Percentiles rank a stretch among this genome's conserved stretches.
phyloP scores from a whole-genome alignment of 2,329 filamentous ascomycete genomes.

The Epichloe coenophiala region DNA sequence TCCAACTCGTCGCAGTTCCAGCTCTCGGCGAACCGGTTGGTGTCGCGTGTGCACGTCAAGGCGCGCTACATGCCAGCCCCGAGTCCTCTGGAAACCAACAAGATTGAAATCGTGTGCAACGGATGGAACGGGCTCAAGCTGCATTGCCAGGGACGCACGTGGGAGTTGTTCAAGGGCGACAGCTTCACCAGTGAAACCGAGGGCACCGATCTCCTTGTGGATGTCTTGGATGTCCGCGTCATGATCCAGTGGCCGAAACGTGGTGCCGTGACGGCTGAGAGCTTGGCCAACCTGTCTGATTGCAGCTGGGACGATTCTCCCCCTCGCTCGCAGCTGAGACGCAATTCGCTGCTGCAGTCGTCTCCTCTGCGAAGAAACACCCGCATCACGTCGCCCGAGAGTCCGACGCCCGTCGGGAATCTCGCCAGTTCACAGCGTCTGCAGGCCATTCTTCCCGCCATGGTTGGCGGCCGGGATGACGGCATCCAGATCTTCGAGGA shows the following conservation, averaged over 20 bases:
- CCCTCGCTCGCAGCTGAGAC: constrained; percentile 21
- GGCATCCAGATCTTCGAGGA: constrained; percentile 64
- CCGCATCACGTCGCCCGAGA: constrained; percentile 62
- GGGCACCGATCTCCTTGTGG: constrained; percentile 80
- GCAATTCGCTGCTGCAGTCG: constrained; percentile 36
- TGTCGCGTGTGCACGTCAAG: constrained; percentile 87
- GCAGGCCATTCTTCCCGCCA: constrained; percentile 28
- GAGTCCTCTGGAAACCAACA: constrained; percentile 55
- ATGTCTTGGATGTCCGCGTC: constrained; percentile 86
- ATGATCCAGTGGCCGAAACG: constrained; percentile 73
- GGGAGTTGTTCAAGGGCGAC: constrained; percentile 77
- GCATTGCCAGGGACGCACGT: constrained; percentile 78
- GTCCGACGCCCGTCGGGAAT: constrained; percentile 36
- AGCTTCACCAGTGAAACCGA: constrained; percentile 83
- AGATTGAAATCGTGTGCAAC: constrained; percentile 77
- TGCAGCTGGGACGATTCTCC: constrained; percentile 59
- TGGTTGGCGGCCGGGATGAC: constrained; percentile 18
- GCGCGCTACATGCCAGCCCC: constrained; percentile 66
- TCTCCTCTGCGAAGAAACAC: constrained; percentile 43
- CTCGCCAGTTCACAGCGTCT: constrained; percentile 30
- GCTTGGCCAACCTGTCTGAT: constrained; percentile 42
- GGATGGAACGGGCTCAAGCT: constrained; percentile 95
- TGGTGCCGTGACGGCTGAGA: constrained; percentile 26
- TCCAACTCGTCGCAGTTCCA: constrained; percentile 95
- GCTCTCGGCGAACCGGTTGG: constrained; percentile 78